Evolutionary conservation across 2,329 filamentous ascomycete genomes (phyloP), one percentile per base, ranked within the genome.

Genomic region (Coleophoma eucalyptorum): DNA sequence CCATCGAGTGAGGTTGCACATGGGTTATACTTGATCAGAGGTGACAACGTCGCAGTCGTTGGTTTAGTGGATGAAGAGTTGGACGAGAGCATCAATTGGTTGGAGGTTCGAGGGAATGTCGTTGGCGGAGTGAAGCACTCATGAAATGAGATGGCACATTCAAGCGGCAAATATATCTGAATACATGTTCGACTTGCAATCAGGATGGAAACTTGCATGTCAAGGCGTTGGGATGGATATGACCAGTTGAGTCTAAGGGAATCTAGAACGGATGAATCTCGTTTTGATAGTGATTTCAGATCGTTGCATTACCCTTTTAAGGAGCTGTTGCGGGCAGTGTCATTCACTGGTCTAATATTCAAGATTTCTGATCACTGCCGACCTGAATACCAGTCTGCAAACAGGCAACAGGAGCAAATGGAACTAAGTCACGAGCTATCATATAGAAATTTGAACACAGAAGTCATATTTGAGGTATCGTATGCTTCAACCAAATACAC

Each of bases 11-110:
- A 94, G 65, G 85, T 94, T 16, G 84, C 87, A 4, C 83, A 97
- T 55, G 94, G 94, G 1, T 73, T 97, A 5, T 97, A 97, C 68
- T 79, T 99, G 51, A 89, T 99, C 51, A 82, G 94, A 53, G 94
- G 94, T 48, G 94, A 99, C 68, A 97, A 95, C 65, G 93, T 99
- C 44, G 92, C 91, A 55, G 79, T 95, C 15, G 89, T 94, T 51
- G 94, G 94, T 2, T 75, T 95, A 51, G 86, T 99, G 32, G 91
- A 99, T 68, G 92, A 96, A 70, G 80, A 88, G 60, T 75, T 97
- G 52, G 94, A 99, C 71, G 80, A 78, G 37, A 91, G 87, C 62
- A 97, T 99, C 65, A 86, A 97, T 72, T 99, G 94, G 94, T 78
- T 80, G 18, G 86, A 95, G 69, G 94, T 99, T 37, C 87, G 88